Percentiles rank a stretch among this genome's conserved stretches.
Conservation (phyloP, 2,329 filamentous ascomycete genomes). For the Talaromyces marneffei region DNA sequence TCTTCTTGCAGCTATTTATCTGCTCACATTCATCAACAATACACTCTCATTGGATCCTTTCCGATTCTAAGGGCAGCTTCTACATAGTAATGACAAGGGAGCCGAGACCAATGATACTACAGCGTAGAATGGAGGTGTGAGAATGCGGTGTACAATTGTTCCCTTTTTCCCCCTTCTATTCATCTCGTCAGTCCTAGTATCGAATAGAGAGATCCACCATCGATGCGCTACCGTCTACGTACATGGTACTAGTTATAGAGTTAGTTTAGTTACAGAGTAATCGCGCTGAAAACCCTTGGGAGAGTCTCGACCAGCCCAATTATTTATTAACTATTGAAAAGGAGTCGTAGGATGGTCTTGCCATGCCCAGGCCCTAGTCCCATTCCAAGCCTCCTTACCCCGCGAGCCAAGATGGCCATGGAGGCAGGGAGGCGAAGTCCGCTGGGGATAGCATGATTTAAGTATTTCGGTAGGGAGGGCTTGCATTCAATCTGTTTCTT, state of each 20-base stretch:
- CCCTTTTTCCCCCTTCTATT: not conserved
- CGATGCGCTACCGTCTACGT: not conserved
- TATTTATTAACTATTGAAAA: not conserved
- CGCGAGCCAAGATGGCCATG: slow-evolving; percentile 6
- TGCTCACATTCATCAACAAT: not conserved
- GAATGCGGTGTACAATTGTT: not conserved
- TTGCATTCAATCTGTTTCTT: not conserved
- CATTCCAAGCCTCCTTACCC: slow-evolving; percentile 10
- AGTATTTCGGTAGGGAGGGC: not conserved
- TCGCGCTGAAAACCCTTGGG: not conserved
- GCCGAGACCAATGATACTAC: not conserved
- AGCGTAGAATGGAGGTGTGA: not conserved
- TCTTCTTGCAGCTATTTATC: not conserved
- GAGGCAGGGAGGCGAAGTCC: not conserved
- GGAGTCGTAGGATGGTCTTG: not conserved
- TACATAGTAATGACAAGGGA: not conserved
- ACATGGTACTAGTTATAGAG: not conserved
- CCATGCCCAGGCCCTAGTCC: slow-evolving; percentile 6
- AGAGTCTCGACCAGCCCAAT: not conserved
- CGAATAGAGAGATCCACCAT: not conserved
- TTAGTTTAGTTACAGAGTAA: too few relatives aligned
- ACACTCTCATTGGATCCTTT: not conserved
- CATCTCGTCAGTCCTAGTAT: not conserved
- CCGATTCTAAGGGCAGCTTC: not conserved
- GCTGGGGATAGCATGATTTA: not conserved